Base-by-base conservation (phyloP, 805 yeast genomes). In the Teunomyces stri region DNA sequence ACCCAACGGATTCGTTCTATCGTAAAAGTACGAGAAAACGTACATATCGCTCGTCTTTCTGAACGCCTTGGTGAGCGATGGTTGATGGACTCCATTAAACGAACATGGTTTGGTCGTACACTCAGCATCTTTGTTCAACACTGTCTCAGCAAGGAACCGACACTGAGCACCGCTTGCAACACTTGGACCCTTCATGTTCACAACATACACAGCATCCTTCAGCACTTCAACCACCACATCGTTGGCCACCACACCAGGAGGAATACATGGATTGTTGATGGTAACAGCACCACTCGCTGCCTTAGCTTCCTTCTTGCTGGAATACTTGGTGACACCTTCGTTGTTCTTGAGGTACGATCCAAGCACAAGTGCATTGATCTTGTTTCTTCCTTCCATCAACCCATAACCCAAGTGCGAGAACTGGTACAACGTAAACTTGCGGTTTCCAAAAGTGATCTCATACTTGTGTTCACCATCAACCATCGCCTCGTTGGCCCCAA, bases 1-100 rank as follows among this genome's bases (percentile, higher is more conserved):
- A 43, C 98, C 99, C 55, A 94, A 76, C 42, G 98, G 97, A 63
- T 79, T 83, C 30, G 97, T 87, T 63, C 96, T 81, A 70, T 94
- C 99, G 71, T 89, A 95, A 72, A 94, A 94, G 76, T 82, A 94
- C 9, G 98, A 92, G 71, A 95, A 90, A 37, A 94, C 82, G 68
- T 75, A 94, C 80, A 94, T 77, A 61, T 94, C 98, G 35, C 84
- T 79, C 28, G 80, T 66, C 46, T 74, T 74, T 45, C 82, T 78
- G 78, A 94, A 94, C 12, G 96, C 83, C 52, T 77, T 80, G 39
- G 81, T 81, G 59, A 94, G 74, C 3, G 96, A 87, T 6, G 99
- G 99, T 74, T 94, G 99, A 68, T 95, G 96, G 43, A 90, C 87
- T 62, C 99, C 99, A 63, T 92, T 89, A 79, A 94, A 94, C 2